Conservation (phyloP, 129 eudicot genomes). For the Gnaphalium uliginosum region DNA sequence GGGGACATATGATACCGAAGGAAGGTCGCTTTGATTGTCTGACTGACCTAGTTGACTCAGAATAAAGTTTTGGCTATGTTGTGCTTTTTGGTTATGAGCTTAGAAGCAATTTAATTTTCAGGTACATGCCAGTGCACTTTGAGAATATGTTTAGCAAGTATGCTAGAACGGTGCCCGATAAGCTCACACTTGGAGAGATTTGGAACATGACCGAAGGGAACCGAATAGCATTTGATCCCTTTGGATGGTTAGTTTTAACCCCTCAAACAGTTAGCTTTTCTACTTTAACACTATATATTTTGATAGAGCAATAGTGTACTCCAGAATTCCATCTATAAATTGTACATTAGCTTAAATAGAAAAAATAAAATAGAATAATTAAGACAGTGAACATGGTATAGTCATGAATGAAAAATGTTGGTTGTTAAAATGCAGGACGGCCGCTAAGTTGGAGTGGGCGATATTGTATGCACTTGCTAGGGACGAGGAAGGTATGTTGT, state of each 20-base stretch:
- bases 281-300: not conserved
- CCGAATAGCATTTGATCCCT: constrained; percentile 53
- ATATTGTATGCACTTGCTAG: constrained; percentile 48
- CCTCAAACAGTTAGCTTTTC: not conserved
- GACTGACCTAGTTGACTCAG: not conserved
- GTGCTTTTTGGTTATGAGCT: not conserved
- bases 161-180: constrained; percentile 71
- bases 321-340: too few species aligned
- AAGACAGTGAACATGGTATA: too few species aligned
- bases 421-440: constrained; percentile 37
- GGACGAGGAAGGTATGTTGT: constrained; percentile 58
- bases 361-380: too few species aligned
- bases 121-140: constrained; percentile 66
- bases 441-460: constrained; percentile 55
- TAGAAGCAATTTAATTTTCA: constrained; percentile 23
- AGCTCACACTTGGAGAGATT: constrained; percentile 67
- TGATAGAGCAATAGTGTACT: not conserved
- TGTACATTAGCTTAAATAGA: too few species aligned
- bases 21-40: constrained; percentile 48
- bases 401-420: not conserved
- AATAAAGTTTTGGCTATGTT: not conserved
- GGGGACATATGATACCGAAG: constrained; percentile 70
- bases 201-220: constrained; percentile 89
- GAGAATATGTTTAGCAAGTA: constrained; percentile 90
- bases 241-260: constrained; percentile 57